Evolutionary conservation across 1,284 basidiomycete species (phyloP).

Genomic region (Papiliotrema flavescens): DNA sequence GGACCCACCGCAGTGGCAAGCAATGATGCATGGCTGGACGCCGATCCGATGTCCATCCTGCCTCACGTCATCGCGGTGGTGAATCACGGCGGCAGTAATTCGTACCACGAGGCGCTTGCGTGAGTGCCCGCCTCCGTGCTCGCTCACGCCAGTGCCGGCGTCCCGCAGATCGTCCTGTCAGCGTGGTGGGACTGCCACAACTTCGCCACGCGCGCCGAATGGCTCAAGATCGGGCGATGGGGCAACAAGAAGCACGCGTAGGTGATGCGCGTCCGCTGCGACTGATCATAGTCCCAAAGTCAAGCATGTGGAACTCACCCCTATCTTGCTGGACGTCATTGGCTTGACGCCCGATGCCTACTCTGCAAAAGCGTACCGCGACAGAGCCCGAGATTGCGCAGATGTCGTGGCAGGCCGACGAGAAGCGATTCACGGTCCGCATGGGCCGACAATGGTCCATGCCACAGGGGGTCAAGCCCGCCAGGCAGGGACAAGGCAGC

Average conservation of each 20-base stretch:
- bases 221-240: slow-evolving; percentile 20
- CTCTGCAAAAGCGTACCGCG: not conserved
- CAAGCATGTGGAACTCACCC: not conserved
- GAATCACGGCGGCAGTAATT: slow-evolving; percentile 30
- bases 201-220: slow-evolving; percentile 14
- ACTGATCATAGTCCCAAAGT: not conserved
- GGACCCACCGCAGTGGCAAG: too few relatives aligned
- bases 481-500: not conserved
- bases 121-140: slow-evolving; percentile 9
- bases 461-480: not conserved
- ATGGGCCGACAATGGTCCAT: not conserved
- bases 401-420: not conserved
- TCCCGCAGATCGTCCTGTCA: slow-evolving; percentile 23
- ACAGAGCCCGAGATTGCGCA: not conserved
- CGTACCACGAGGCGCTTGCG: slow-evolving; percentile 28
- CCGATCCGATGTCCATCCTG: slow-evolving; percentile 18
- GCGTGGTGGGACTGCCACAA: slow-evolving; percentile 29
- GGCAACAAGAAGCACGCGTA: slow-evolving; percentile 19
- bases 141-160: slow-evolving; percentile 15
- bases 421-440: not conserved
- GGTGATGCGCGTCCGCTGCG: slow-evolving; percentile 2
- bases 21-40: slow-evolving; percentile 21
- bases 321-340: not conserved
- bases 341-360: not conserved
- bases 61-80: slow-evolving; percentile 17